Conservation (phyloP, 768 basidiomycete species). For the Tylopilus rubrobrunneus region DNA sequence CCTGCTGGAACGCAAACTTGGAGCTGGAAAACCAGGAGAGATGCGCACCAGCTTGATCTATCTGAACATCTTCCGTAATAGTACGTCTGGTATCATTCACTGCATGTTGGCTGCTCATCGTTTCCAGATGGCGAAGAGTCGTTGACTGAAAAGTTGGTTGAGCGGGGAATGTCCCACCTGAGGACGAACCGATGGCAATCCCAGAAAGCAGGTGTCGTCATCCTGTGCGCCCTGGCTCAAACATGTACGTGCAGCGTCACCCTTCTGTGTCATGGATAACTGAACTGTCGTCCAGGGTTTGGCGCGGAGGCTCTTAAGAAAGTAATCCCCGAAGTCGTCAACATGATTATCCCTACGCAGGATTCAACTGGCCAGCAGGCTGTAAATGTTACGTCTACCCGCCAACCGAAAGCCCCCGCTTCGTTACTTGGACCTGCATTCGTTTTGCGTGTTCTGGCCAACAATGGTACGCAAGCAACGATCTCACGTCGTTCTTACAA, state of each 20-base stretch:
- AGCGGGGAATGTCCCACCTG: conserved; percentile 3
- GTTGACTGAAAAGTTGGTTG: not conserved
- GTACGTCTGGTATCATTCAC: not conserved
- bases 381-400: not conserved
- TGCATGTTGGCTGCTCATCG: not conserved
- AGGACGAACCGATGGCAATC: not conserved
- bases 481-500: not conserved
- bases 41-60: conserved; percentile 4
- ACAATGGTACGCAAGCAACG: not conserved
- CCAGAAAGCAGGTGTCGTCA: conserved; percentile 16
- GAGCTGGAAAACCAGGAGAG: not conserved
- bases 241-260: not conserved
- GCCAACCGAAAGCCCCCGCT: not conserved
- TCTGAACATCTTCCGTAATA: not conserved
- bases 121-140: not conserved
- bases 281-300: conserved; percentile 2
- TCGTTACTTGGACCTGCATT: conserved; percentile 3
- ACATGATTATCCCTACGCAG: conserved; percentile 2
- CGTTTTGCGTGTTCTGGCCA: conserved; percentile 2
- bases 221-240: conserved; percentile 4
- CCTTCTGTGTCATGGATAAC: not conserved
- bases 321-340: not conserved
- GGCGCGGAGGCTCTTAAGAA: conserved; percentile 4
- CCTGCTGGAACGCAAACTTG: conserved; percentile 3
- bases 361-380: not conserved